Evolutionary conservation across 176 grass and related monocot species (phyloP), one percentile per base, ranked within the genome.

Genomic region (Zoysia japonica): DNA sequence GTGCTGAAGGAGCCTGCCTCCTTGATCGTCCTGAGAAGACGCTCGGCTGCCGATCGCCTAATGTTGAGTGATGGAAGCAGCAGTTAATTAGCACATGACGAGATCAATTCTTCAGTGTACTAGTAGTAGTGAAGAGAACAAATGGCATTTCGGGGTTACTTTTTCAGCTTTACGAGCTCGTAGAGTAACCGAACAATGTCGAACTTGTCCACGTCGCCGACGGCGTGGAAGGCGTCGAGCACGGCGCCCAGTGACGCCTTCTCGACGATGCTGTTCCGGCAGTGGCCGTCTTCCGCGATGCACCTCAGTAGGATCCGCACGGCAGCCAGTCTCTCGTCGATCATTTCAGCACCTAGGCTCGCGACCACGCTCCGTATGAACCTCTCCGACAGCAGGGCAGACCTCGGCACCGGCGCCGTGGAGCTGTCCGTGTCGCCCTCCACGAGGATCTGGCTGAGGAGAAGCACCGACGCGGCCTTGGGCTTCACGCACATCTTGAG

Each of bases 141-240:
- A 49, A 49, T 0, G 28, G 9, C 9, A 49, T 10, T 28, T 28
- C 28, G 28, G 47, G 6, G 20, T 48, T 57, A 91, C 91, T 74
- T 85, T 70, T 83, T 93, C 1, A 93, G 85, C 82, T 85, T 93
- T 42, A 87, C 74, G 15, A 93, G 50, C 55, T 90, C 87, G 37
- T 54, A 83, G 61, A 93, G 87, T 60, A 93, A 77, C 9, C 72
- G 82, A 71, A 93, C 84, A 64, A 90, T 88, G 64, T 90, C 74
- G 40, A 90, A 83, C 82, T 82, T 81, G 55, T 87, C 91, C 2
- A 50, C 75, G 13, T 93, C 74, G 49, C 67, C 67, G 60, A 90
- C 87, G 41, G 71, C 50, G 51, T 86, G 68, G 88, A 90, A 90
- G 45, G 82, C 77, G 56, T 93, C 85, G 19, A 93, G 82, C 63